Conservation (phyloP, 257 asterid genomes). For the Petunia axillaris region DNA sequence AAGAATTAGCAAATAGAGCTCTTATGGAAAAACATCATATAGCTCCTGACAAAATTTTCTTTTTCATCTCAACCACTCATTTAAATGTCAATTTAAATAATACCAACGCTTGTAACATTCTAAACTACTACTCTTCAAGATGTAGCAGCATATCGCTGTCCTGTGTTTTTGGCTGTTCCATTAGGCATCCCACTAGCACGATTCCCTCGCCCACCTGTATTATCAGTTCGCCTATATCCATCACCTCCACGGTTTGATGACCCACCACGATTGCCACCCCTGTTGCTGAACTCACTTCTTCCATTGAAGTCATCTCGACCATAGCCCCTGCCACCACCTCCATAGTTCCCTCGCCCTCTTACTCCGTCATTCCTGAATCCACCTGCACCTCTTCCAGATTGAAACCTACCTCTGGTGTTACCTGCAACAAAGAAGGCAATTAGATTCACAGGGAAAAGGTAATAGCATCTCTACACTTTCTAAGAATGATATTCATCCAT, state of each 20-base stretch:
- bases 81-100: conserved; percentile 16
- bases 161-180: conserved; percentile 50
- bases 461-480: not conserved
- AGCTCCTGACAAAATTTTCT: conserved; percentile 19
- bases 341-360: conserved; percentile 78
- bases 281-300: conserved; percentile 60
- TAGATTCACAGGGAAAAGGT: conserved; percentile 7
- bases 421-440: conserved; percentile 39
- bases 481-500: not conserved
- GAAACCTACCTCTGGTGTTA: conserved; percentile 65
- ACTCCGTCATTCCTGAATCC: conserved; percentile 85
- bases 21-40: not conserved
- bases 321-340: conserved; percentile 73
- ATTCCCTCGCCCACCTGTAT: conserved; percentile 32
- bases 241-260: conserved; percentile 58
- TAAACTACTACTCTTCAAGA: conserved; percentile 48
- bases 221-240: conserved; percentile 57
- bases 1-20: conserved; percentile 20
- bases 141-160: conserved; percentile 63
- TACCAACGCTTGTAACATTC: conserved; percentile 26
- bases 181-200: conserved; percentile 57
- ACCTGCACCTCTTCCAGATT: conserved; percentile 58
- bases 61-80: conserved; percentile 6
- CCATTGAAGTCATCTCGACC: conserved; percentile 61
- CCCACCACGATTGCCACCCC: conserved; percentile 68